These are phyloP conservation scores for Penicillium sp. DNA, from an alignment of 2,329 filamentous ascomycete genomes.

Conservation along the genomic window DNA sequence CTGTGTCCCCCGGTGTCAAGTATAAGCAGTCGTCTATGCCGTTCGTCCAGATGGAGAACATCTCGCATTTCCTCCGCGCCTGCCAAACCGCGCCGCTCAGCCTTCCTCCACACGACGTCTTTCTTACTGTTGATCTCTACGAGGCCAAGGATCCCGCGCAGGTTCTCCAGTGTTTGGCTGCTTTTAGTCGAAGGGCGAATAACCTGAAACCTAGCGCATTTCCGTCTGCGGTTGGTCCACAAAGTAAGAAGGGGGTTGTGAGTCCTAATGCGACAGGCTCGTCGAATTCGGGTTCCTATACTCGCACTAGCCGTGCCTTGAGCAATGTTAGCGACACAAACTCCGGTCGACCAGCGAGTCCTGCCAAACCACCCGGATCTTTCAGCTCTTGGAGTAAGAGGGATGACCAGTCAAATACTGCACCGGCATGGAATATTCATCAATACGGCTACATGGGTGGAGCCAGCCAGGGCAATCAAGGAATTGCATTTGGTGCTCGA, in stretches of 20 bases:
- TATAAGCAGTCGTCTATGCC: conserved; percentile 95
- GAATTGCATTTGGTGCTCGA: conserved; percentile 86
- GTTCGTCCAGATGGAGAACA: conserved; percentile 99
- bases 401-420: conserved; percentile 74
- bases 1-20: conserved; percentile 75
- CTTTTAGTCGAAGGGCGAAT: conserved; percentile 87
- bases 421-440: conserved; percentile 96
- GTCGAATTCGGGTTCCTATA: conserved; percentile 47
- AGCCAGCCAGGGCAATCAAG: conserved; percentile 91
- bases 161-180: conserved; percentile 86
- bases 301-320: conserved; percentile 42
- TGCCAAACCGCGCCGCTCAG: conserved; percentile 83
- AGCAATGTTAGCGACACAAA: conserved; percentile 57
- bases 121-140: conserved; percentile 94
- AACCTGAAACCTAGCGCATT: conserved; percentile 72
- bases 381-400: conserved; percentile 91
- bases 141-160: conserved; percentile 95
- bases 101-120: conserved; percentile 90
- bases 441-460: conserved; percentile 99
- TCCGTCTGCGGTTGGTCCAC: conserved; percentile 73
- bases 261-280: conserved; percentile 70
- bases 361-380: conserved; percentile 58
- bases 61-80: conserved; percentile 88
- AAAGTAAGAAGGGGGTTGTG: conserved; percentile 58
- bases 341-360: conserved; percentile 57